Evolutionary conservation across 1,139 yeast genomes (phyloP), one percentile per base, ranked within the genome.

Genomic region (Taphrina wiesneri): DNA sequence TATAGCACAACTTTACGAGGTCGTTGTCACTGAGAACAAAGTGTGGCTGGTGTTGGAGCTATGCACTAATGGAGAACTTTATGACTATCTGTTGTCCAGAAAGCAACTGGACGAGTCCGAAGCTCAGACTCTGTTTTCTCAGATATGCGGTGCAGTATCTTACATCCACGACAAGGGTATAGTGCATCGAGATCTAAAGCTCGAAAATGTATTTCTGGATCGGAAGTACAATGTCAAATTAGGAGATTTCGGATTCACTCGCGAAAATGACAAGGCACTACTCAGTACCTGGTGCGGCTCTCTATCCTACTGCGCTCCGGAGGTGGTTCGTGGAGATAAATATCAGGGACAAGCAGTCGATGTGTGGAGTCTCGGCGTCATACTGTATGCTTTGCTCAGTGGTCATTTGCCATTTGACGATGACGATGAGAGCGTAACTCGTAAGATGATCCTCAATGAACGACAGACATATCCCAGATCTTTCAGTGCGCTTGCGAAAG

Each of bases 281-380:
- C 77, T 93, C 53, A 88, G 88, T 57, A 93, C 97, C 0, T 82
- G 91, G 0, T 93, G 99, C 76, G 99, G 99, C 1, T 93, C 99
- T 0, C 85, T 92, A 0, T 96, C 91, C 4, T 93, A 93, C 74
- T 91, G 92, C 97, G 97, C 99, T 0, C 99, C 99, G 0, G 99
- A 93, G 74, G 79, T 93, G 72, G 79, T 91, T 45, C 79, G 81
- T 66, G 83, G 84, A 69, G 82, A 83, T 67, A 86, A 85, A 66
- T 93, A 93, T 74, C 85, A 86, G 47, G 99, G 98, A 0, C 86
- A 88, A 72, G 63, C 68, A 4, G 77, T 87, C 5, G 99, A 93
- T 75, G 85, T 89, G 1, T 93, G 99, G 99, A 86, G 97, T 0
- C 77, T 93, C 68, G 99, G 99, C 0, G 85, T 93, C 7, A 91